phyloP scores from a whole-genome alignment of 345 rosid species.

The Gossypium turneri region DNA sequence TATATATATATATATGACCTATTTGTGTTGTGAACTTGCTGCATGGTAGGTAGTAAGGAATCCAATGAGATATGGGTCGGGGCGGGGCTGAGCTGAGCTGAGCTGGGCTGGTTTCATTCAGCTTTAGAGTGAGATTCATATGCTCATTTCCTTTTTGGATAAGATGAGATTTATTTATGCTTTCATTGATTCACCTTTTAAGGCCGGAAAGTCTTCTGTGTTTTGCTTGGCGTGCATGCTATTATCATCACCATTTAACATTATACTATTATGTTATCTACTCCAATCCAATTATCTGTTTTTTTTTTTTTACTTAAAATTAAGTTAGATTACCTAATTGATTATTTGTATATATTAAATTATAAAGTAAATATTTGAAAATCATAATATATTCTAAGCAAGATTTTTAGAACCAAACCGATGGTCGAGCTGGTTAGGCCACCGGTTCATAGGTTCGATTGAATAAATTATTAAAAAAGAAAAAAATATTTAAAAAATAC shows the following conservation, averaged over 20 bases:
- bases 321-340: too few relatives aligned
- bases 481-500: too few relatives aligned
- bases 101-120: conserved; percentile 4
- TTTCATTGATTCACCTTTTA: conserved; percentile 20
- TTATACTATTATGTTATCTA: too few relatives aligned
- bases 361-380: too few relatives aligned
- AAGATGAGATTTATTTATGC: conserved; percentile 46
- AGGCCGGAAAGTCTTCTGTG: neutral
- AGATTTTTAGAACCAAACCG: too few relatives aligned
- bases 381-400: too few relatives aligned
- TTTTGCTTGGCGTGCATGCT: neutral
- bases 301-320: neutral
- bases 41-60: conserved; percentile 19
- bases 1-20: too few relatives aligned
- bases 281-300: neutral
- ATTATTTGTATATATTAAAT: too few relatives aligned
- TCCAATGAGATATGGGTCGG: conserved; percentile 30
- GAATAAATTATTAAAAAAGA: too few relatives aligned
- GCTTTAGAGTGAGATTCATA: conserved; percentile 49
- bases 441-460: too few relatives aligned
- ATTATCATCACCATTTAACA: neutral
- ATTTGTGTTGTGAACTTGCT: neutral
- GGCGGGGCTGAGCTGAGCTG: neutral
- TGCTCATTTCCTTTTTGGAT: conserved; percentile 36
- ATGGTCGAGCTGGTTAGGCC: too few relatives aligned